Percentiles rank a stretch among this genome's conserved stretches.
phyloP scores from a whole-genome alignment of 2,329 filamentous ascomycete genomes.

The Fusarium sp. region DNA sequence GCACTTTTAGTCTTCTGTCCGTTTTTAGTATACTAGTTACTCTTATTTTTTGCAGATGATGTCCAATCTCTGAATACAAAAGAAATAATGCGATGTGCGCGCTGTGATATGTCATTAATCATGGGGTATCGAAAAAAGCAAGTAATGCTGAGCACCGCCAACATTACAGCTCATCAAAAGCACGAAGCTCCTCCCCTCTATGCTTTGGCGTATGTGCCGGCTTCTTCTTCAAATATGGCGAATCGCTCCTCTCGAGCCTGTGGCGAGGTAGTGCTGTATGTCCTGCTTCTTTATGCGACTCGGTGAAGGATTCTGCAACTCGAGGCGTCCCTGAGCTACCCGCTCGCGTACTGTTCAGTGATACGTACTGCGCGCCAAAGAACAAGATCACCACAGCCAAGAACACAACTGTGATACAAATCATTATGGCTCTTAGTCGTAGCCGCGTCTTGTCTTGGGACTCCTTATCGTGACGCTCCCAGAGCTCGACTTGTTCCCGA shows the following conservation, averaged over 20 bases:
- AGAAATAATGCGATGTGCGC: neutral
- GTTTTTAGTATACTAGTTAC: neutral
- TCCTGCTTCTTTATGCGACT: slow-evolving; percentile 40
- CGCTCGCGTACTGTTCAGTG: slow-evolving; percentile 20
- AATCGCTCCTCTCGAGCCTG: slow-evolving; percentile 38
- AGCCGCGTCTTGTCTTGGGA: slow-evolving; percentile 75
- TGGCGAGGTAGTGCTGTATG: slow-evolving; percentile 34
- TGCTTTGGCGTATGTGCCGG: slow-evolving; percentile 22
- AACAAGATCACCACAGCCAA: slow-evolving; percentile 62
- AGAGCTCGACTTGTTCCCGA: slow-evolving; percentile 71
- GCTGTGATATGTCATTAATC: slow-evolving; percentile 37
- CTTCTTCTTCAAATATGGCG: slow-evolving; percentile 46
- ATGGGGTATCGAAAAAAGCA: slow-evolving; percentile 21
- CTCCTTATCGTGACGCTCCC: slow-evolving; percentile 73
- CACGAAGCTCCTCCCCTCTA: slow-evolving; percentile 54
- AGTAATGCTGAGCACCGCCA: slow-evolving; percentile 1
- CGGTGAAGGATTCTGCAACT: slow-evolving; percentile 41
- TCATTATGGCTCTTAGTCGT: slow-evolving; percentile 72
- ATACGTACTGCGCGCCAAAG: slow-evolving; percentile 45
- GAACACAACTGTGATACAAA: slow-evolving; percentile 62
- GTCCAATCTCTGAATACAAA: neutral
- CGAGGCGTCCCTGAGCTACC: slow-evolving; percentile 10
- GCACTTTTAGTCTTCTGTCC: neutral
- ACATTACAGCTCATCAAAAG: slow-evolving; percentile 60
- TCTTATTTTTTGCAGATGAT: neutral